These are phyloP conservation scores for Trichomonas vaginalis DNA, from an alignment of 208 protist species.

Conservation along the genomic window DNA sequence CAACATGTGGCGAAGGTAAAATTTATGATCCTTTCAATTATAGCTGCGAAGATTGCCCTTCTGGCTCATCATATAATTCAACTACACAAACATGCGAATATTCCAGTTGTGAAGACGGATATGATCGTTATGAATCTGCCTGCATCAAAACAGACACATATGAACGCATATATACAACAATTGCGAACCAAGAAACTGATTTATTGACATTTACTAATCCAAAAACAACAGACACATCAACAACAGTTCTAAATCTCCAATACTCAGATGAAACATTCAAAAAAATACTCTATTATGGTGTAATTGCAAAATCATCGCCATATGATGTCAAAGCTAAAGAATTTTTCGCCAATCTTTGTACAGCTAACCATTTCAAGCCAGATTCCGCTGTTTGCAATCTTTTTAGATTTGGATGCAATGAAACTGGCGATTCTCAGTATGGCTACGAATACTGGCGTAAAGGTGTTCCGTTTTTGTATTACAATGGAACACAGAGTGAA, in stretches of 20 bases:
- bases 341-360: background rate
- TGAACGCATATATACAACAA: background rate
- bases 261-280: background rate
- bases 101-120: background rate
- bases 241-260: background rate
- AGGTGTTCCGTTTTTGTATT: background rate
- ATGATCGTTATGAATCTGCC: background rate
- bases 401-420: background rate
- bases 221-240: background rate
- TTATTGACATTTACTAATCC: background rate
- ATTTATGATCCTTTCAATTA: background rate
- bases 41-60: background rate
- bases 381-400: background rate
- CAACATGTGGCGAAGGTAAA: background rate
- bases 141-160: background rate
- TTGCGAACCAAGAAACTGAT: background rate
- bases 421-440: background rate
- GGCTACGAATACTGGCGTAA: background rate
- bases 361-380: background rate
- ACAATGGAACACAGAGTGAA: background rate
- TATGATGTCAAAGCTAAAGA: background rate
- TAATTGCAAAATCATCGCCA: background rate
- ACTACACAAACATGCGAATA: background rate
- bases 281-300: background rate
- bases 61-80: background rate